Evolutionary conservation across 2,329 filamentous ascomycete species (phyloP).

Genomic region (Verruconis gallopava): DNA sequence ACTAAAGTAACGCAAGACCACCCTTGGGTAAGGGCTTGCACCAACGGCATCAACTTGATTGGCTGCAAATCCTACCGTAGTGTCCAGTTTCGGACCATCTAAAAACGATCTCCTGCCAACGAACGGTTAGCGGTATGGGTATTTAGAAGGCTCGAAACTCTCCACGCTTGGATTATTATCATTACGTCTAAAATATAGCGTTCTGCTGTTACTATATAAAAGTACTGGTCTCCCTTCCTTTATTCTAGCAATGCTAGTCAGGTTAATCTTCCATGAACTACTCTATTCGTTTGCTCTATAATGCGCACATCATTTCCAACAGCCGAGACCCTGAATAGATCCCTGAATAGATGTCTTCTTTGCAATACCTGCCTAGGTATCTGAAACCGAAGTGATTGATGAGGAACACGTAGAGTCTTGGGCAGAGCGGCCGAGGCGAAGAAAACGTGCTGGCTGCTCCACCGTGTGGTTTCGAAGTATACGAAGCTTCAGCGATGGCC

Average conservation of each 20-base stretch:
- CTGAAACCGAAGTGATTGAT: no score
- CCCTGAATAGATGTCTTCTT: no score
- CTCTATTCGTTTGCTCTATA: no score
- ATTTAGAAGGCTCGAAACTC: constrained; percentile 8
- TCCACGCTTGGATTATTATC: constrained; percentile 7
- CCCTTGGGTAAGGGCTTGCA: background rate
- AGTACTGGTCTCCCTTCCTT: background rate
- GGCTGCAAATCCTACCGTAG: constrained; percentile 4
- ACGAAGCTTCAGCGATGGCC: constrained; percentile 1
- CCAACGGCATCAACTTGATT: constrained; percentile 1
- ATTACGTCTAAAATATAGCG: constrained; percentile 6
- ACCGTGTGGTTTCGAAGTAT: no score
- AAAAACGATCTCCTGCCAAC: constrained; percentile 2
- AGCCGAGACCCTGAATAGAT: no score
- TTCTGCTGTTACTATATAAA: background rate
- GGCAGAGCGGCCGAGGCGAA: no score
- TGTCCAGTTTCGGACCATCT: constrained; percentile 10
- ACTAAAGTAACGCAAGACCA: background rate
- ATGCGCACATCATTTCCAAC: no score
- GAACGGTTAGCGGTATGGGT: constrained; percentile 8
- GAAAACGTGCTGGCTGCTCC: no score
- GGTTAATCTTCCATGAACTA: constrained; percentile 3
- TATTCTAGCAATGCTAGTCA: background rate
- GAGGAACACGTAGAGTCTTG: no score
- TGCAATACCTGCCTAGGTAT: no score